A percentile compares a stretch with the other conserved stretches of the same genome.
These are phyloP conservation scores for Talaromyces borbonicus DNA, from an alignment of 495 filamentous ascomycete species.

Conservation along the genomic window DNA sequence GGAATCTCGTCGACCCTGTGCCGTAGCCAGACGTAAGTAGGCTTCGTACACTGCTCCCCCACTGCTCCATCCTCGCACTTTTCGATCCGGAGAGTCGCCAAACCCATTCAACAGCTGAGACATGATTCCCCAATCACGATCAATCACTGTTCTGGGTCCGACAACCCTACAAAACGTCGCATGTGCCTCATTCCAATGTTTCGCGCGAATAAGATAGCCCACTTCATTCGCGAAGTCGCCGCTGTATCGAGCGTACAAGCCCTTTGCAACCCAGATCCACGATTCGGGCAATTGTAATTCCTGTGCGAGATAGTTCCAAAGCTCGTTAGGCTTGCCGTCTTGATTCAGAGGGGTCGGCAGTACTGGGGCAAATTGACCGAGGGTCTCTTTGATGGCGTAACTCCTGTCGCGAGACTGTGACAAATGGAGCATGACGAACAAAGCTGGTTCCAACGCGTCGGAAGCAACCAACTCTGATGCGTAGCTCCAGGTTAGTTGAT, in stretches of 20 bases:
- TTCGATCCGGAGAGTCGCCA: constrained; percentile 36
- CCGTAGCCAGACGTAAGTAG: constrained; percentile 53
- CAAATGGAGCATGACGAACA: constrained; percentile 73
- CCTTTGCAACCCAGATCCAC: constrained; percentile 86
- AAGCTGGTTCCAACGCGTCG: constrained; percentile 55
- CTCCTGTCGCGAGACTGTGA: constrained; percentile 51
- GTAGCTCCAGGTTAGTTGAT: constrained; percentile 59
- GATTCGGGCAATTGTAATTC: constrained; percentile 56
- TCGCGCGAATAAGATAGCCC: constrained; percentile 63
- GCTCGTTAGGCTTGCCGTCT: constrained; percentile 31
- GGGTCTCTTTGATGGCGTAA: constrained; percentile 55
- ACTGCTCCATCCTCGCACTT: constrained; percentile 53
- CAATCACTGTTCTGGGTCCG: constrained; percentile 69
- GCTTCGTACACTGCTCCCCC: constrained; percentile 78
- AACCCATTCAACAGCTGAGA: constrained; percentile 59
- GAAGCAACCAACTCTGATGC: constrained; percentile 60
- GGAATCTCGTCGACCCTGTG: constrained; percentile 25
- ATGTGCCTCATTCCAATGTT: constrained; percentile 72
- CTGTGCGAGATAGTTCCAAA: constrained; percentile 47
- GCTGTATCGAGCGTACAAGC: constrained; percentile 62
- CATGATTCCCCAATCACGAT: constrained; percentile 58
- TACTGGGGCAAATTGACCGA: constrained; percentile 43
- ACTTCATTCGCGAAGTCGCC: constrained; percentile 58
- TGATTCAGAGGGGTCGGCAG: constrained; percentile 47
- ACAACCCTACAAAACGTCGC: constrained; percentile 66